Evolutionary conservation across 192 early-diverging fungal species (phyloP).

Genomic region (Entomortierella parvispora): DNA sequence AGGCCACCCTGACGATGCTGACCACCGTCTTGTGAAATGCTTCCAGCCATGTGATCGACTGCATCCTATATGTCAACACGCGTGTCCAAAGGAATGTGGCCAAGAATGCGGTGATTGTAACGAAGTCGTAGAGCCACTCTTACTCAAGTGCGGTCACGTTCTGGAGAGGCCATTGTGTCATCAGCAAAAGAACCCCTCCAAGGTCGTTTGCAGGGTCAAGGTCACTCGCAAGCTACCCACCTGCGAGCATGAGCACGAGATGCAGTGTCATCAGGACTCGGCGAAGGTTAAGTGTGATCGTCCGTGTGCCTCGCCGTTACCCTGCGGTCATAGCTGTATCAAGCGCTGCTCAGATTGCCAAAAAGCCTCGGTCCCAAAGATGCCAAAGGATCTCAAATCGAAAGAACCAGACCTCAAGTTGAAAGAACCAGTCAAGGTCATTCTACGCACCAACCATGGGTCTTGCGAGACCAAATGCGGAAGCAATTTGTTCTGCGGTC

Average conservation of each 20-base stretch:
- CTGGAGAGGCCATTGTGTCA: constrained; percentile 26
- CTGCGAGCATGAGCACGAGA: constrained; percentile 53
- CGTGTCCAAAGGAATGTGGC: constrained; percentile 56
- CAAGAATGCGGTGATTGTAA: constrained; percentile 59
- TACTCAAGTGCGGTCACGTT: constrained; percentile 37
- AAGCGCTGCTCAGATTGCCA: constrained; percentile 53
- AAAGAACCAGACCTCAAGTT: background rate
- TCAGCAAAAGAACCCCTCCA: constrained; percentile 21
- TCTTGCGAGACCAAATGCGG: constrained; percentile 53
- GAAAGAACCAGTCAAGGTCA: background rate
- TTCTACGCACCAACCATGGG: constrained; percentile 22
- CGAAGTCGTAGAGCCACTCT: constrained; percentile 20
- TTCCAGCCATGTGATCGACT: constrained; percentile 56
- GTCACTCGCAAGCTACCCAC: constrained; percentile 28
- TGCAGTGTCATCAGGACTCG: constrained; percentile 33
- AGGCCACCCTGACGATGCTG: constrained; percentile 62
- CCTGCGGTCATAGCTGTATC: constrained; percentile 56
- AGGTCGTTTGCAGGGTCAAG: constrained; percentile 22
- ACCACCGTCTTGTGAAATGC: constrained; percentile 57
- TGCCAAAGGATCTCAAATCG: background rate
- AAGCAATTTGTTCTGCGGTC: constrained; percentile 43
- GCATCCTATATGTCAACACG: constrained; percentile 53
- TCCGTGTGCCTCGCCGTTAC: constrained; percentile 24
- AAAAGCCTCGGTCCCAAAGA: background rate
- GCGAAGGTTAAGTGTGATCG: constrained; percentile 16